Conservation (phyloP, 805 yeast genomes). For the Monosporozyma aquatica region DNA sequence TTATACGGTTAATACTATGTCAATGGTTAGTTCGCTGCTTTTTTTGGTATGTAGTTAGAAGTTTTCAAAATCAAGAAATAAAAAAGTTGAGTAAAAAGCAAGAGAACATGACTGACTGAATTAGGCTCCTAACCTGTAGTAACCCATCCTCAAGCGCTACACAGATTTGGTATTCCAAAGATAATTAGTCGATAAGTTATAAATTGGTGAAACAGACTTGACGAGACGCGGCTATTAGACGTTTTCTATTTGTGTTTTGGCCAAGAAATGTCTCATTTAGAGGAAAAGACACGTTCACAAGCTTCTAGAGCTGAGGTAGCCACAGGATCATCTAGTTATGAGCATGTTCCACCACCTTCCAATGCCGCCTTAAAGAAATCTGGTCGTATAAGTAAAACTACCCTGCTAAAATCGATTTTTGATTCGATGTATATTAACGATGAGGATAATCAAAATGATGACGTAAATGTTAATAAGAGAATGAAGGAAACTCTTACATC, state of each 20-base stretch:
- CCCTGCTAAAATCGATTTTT: slow-evolving; percentile 15
- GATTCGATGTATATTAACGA: slow-evolving; percentile 12
- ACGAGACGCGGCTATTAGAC: not conserved
- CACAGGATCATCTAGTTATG: slow-evolving; percentile 2
- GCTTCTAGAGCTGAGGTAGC: slow-evolving; percentile 1
- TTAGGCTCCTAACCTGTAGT: too few species aligned
- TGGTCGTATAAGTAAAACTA: slow-evolving; percentile 9
- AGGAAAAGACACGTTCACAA: slow-evolving; percentile 1
- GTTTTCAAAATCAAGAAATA: too few species aligned
- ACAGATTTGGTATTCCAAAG: too few species aligned
- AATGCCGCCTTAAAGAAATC: slow-evolving; percentile 11
- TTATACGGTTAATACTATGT: too few species aligned
- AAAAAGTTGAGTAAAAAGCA: too few species aligned
- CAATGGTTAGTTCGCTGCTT: too few species aligned
- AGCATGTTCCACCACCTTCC: slow-evolving; percentile 20
- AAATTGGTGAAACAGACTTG: too few species aligned
- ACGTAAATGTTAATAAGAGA: not conserved
- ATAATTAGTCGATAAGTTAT: too few species aligned
- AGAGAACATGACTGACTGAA: too few species aligned
- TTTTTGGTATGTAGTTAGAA: not conserved
- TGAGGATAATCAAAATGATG: slow-evolving; percentile 1
- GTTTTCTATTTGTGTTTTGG: slow-evolving; percentile 1
- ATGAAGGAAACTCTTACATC: slow-evolving; percentile 1
- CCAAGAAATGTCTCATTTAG: slow-evolving; percentile 1
- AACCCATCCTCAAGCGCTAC: too few species aligned